These are phyloP conservation scores for Fusarium sp. DNA, from an alignment of 2,329 filamentous ascomycete genomes.

Conservation along the genomic window DNA sequence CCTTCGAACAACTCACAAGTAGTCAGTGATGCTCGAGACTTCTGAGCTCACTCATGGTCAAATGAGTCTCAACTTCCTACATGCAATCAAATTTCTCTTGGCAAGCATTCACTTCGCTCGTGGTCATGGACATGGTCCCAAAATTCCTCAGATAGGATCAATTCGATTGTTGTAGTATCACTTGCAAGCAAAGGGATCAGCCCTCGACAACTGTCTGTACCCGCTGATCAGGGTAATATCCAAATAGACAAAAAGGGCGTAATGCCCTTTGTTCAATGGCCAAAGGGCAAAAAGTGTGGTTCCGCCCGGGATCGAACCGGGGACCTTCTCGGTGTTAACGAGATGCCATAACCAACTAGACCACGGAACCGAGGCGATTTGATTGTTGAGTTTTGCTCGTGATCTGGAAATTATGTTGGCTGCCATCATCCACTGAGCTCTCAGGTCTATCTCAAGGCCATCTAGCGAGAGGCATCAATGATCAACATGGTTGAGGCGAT, in stretches of 20 bases:
- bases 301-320: constrained; percentile 19
- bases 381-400: fast-evolving
- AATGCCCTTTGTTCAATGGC: not conserved
- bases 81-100: not conserved
- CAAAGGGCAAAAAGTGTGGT: not conserved
- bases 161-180: not conserved
- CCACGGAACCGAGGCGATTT: constrained; percentile 37
- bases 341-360: constrained; percentile 34
- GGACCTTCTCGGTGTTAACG: constrained; percentile 22
- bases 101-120: not conserved
- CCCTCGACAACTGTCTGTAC: not conserved
- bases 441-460: too few species aligned
- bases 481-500: not conserved
- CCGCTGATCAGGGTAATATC: not conserved
- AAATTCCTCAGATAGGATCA: not conserved
- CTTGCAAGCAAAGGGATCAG: not conserved
- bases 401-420: fast-evolving
- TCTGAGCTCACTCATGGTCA: too few species aligned
- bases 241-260: not conserved
- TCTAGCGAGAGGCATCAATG: not conserved
- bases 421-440: fast-evolving
- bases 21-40: not conserved
- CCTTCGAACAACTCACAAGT: constrained; percentile 47
- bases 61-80: not conserved
- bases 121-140: not conserved